Base-by-base conservation (phyloP, 2,329 filamentous ascomycete genomes). In the Fusarium odoratissimum region DNA sequence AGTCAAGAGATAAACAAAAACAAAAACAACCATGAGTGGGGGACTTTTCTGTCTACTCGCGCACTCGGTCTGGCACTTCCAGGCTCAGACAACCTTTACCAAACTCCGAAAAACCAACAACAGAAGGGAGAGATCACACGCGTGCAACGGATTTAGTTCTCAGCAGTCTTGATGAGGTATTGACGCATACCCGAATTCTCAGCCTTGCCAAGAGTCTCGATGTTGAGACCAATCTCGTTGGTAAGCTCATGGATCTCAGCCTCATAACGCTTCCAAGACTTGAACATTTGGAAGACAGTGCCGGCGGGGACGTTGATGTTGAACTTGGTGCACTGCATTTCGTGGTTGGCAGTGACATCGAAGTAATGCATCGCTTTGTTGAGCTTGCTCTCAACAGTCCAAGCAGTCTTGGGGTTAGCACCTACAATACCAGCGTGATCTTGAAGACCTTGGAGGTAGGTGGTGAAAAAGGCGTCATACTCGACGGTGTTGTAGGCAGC, bases 181-280 rank as follows among this genome's bases (percentile, higher is more conserved):
- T 77, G 75, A 5, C 60, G 46, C 75, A 77, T 77, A 4, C 74
- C 74, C 7, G 72, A 75, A 11, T 21, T 41, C 13, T 63, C 16
- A 7, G 75, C 64, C 60, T 76, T 74, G 13, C 74, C 74, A 16
- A 77, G 67, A 16, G 61, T 71, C 52, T 73, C 57, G 38, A 77
- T 67, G 3, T 30, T 6, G 3, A 77, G 68, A 19, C 69, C 72
- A 10, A 68, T 54, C 23, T 60, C 33, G 17, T 52, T 54, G 2
- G 71, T 64, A 3, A 76, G 64, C 1, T 63, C 8, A 8, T 70
- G 59, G 4, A 77, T 68, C 4, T 77, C 60, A 0, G 0, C 38
- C 30, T 76, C 64, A 8, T n/a, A 41, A 8, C 72, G 74, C 70
- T 78, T 78, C 76, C 76, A 78, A 13, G 75, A 77, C 11, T 64